Base-by-base conservation (phyloP, 768 basidiomycete species). In the Naematelia encephala region DNA sequence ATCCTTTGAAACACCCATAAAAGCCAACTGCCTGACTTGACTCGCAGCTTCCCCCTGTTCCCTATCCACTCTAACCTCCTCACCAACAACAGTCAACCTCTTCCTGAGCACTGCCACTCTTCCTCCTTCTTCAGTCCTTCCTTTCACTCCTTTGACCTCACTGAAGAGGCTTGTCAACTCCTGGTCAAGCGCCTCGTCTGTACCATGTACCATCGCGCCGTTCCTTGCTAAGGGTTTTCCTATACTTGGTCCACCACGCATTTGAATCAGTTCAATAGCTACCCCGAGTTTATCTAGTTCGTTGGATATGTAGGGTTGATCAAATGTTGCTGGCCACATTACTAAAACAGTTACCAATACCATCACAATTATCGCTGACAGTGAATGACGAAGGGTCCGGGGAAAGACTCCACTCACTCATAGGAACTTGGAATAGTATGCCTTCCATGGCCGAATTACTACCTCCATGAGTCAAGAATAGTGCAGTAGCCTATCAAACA, bases 391-490 rank as follows among this genome's bases (percentile, higher is more conserved):
- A 39, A 16, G 34, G 34, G 5, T 50, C 27, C 10, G n/a, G 3
- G 23, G 21, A 27, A 2, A n/a, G 23, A 12, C 3, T 21, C 29
- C 14, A 53, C 53, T 48, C 29, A 49, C 54, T 19, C 54, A 61
- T 56, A 0, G 54, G 54, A 1, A 51, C 45, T n/a, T 49, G 25
- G 39, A 56, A 44, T 22, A 48, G 27, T 34, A 61, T 43, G 25
- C 28, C 47, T 28, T 61, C 60, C 54, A 61, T 56, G 14, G 54
- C 54, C 5, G 48, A 51, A 29, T 56, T 61, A 27, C 39, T 46
- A 1, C 60, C 60, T 11, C 54, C 60, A 56, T 61, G 60, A 13
- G 60, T 56, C 49, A 61, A 30, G 48, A 61, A 61, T 42, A 56
- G 43, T 14, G 48, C 55, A 14, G 60, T 61, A 5, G 60, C 54